Conservation (phyloP, 192 early-diverging fungal species). For the Podila horticola region DNA sequence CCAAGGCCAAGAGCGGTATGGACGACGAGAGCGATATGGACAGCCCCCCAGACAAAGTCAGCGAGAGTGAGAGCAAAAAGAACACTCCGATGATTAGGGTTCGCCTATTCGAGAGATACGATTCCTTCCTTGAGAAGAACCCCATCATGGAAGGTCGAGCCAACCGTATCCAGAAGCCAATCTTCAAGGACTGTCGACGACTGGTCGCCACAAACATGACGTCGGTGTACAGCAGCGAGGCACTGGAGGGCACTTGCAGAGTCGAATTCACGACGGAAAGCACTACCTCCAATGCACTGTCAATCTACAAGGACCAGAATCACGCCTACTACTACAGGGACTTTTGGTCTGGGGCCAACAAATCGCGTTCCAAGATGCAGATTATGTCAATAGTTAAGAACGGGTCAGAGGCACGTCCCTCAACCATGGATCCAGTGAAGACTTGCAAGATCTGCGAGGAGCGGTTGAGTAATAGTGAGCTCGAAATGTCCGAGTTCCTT, state of each 20-base stretch:
- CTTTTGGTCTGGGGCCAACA: constrained; percentile 7
- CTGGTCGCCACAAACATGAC: constrained; percentile 4
- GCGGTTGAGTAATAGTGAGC: not conserved
- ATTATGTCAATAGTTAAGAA: constrained; percentile 30
- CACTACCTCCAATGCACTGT: not conserved
- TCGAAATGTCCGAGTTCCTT: not conserved
- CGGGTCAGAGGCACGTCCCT: not conserved
- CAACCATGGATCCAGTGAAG: constrained; percentile 2
- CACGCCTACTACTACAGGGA: constrained; percentile 17
- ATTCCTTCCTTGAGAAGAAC: constrained; percentile 8
- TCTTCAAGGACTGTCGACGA: constrained; percentile 18
- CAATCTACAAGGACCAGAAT: constrained; percentile 13
- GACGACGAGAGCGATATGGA: not conserved
- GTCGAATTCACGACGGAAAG: not conserved
- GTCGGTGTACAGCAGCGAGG: not conserved
- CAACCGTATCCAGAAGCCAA: constrained; percentile 8
- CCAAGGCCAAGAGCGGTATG: not conserved
- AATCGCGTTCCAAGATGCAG: constrained; percentile 21
- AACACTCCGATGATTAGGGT: constrained; percentile 36
- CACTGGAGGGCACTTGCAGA: constrained; percentile 4
- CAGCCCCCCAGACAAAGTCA: too few relatives aligned
- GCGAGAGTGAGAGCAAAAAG: too few relatives aligned
- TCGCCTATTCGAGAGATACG: constrained; percentile 54
- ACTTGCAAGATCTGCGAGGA: constrained; percentile 40
- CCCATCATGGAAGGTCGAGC: not conserved